Evolutionary conservation across 192 early-diverging fungal genomes (phyloP).

Genomic region (Linnemannia zychae): DNA sequence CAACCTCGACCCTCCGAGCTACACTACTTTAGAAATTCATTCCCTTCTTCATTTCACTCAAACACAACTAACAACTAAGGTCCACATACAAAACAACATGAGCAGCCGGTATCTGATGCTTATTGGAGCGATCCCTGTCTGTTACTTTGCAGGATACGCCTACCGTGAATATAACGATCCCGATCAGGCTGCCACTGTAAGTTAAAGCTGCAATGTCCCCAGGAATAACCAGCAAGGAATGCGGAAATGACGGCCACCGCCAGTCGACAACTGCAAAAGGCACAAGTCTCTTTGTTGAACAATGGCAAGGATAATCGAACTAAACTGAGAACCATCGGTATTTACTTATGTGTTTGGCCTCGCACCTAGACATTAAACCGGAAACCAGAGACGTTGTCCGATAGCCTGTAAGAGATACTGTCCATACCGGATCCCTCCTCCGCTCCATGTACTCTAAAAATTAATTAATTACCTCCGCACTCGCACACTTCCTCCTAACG

Average conservation of each 20-base stretch:
- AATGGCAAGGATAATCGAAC: too few species aligned
- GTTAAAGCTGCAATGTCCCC: neutral
- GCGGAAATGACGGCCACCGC: neutral
- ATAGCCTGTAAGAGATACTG: constrained; percentile 28
- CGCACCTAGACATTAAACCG: constrained; percentile 25
- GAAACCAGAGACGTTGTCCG: constrained; percentile 41
- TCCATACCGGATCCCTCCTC: too few species aligned
- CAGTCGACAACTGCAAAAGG: too few species aligned
- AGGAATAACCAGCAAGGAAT: neutral
- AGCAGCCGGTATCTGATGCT: constrained; percentile 38
- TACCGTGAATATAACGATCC: constrained; percentile 45
- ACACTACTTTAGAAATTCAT: neutral
- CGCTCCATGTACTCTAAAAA: neutral
- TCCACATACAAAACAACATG: constrained; percentile 6
- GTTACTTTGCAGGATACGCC: constrained; percentile 52
- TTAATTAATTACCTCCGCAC: neutral
- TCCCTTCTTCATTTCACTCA: neutral
- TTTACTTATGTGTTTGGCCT: too few species aligned
- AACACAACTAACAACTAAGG: neutral
- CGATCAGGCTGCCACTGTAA: constrained; percentile 32
- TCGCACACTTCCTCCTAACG: neutral
- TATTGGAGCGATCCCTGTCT: constrained; percentile 40
- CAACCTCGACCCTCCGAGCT: too few species aligned
- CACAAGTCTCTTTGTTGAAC: too few species aligned
- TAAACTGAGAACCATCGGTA: too few species aligned